Base-by-base conservation (phyloP, 371 early-diverging fungal species). In the Haplosporangium sp. region DNA sequence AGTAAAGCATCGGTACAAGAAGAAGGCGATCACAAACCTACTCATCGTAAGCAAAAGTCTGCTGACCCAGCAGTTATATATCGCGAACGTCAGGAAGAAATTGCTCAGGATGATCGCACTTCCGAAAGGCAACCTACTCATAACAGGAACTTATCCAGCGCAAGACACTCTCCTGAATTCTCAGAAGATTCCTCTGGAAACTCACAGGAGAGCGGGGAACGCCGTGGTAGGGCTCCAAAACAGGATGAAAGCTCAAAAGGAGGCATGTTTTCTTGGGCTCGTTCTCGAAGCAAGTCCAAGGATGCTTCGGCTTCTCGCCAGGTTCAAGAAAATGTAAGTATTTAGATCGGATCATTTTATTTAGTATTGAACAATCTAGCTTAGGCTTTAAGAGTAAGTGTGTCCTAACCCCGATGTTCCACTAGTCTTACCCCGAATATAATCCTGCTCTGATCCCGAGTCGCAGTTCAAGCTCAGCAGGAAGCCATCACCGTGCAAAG, bases 241-340 rank as follows among this genome's bases (percentile, higher is more conserved):
- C 47, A 64, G 17, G 79, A 78, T 9, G 74, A 65, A 11, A 40
- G 63, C 9, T 68, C 77, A 17, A 78, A 74, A 35, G 75, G 71
- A 34, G 79, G 81, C 1, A 64, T 75, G 35, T 72, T 75, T 19
- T 48, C 67, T 0, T 81, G 75, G 75, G 72, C 67, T 15, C 63
- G 75, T 6, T 81, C 82, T 5, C 68, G 82, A n/a, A 81, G 82
- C 60, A 81, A 81, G 38, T 81, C 82, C 44, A 74, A 64, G 61
- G 82, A 75, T 52, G 66, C 72, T n/a, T 66, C 76, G 1, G 39
- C 35, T 39, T 44, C 69, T 55, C 67, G 68, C 7, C 72, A 45
- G 15, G 53, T 20, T 56, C 67, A 66, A 4, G 77, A 76, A 8
- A 55, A 63, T 34, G 77, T 76, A 76, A 64, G 68, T 39, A 2